Conservation (phyloP, 2,329 filamentous ascomycete genomes). For the Fusarium austroafricanum region DNA sequence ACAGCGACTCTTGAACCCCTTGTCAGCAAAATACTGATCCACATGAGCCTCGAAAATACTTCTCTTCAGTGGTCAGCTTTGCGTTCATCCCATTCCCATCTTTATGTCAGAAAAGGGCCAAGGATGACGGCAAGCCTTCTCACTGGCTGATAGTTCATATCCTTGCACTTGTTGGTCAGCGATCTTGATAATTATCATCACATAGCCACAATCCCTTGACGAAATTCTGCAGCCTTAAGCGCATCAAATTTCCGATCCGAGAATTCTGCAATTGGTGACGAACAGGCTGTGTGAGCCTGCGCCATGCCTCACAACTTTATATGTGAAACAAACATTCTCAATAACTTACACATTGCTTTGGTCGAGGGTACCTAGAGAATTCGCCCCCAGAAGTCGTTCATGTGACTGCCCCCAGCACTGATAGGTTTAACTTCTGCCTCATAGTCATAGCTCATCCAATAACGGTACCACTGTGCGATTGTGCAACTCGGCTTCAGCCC, state of each 20-base stretch:
- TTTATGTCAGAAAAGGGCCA: neutral
- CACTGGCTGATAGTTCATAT: neutral
- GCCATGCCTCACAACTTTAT: neutral
- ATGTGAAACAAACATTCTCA: neutral
- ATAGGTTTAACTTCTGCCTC: neutral
- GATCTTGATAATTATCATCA: neutral
- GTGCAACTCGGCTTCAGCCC: neutral
- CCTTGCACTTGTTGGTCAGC: constrained; percentile 20
- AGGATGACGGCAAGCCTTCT: neutral
- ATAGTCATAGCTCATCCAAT: neutral
- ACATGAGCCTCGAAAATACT: neutral
- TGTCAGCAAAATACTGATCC: constrained; percentile 4
- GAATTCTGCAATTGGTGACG: neutral
- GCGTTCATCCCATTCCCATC: neutral
- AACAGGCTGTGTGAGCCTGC: constrained; percentile 10
- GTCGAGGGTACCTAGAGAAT: neutral
- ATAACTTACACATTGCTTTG: neutral
- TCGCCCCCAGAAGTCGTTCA: too few species aligned
- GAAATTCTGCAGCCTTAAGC: neutral
- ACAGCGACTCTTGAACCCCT: constrained; percentile 7
- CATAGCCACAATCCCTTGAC: constrained; percentile 16
- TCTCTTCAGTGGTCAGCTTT: neutral
- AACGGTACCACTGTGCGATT: neutral
- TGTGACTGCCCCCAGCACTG: neutral
- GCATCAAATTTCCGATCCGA: neutral